A percentile compares a stretch with the other conserved stretches of the same genome.
Evolutionary conservation across 768 basidiomycete genomes (phyloP).

Genomic region (Hygrocybe punicea): DNA sequence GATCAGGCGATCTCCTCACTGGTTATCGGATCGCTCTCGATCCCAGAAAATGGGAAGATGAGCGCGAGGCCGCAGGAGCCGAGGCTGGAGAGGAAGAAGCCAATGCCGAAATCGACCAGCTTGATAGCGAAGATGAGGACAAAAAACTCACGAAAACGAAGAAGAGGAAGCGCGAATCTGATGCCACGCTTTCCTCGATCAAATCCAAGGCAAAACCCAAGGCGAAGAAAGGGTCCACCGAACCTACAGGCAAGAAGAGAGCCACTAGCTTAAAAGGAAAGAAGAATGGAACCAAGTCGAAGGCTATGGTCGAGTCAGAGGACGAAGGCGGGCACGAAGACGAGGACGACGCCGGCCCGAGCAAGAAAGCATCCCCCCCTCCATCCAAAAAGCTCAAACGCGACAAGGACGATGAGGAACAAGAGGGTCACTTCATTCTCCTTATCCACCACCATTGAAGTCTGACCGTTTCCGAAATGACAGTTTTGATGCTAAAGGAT

Average conservation of each 20-base stretch:
- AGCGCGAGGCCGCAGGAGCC: conserved; percentile 28
- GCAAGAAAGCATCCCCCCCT: conserved; percentile 57
- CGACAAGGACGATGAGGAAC: conserved; percentile 60
- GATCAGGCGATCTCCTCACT: conserved; percentile 66
- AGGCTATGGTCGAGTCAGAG: conserved; percentile 60
- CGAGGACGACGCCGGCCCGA: conserved; percentile 49
- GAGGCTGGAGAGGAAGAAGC: conserved; percentile 46
- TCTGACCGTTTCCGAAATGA: conserved; percentile 5
- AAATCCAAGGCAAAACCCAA: conserved; percentile 47
- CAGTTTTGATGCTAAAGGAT: conserved; percentile 57
- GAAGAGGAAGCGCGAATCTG: conserved; percentile 33
- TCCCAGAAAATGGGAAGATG: conserved; percentile 55
- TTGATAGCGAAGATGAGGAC: conserved; percentile 52
- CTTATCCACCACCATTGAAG: conserved; percentile 1
- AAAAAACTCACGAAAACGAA: conserved; percentile 38
- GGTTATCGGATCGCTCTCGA: conserved; percentile 73
- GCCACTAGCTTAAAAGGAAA: conserved; percentile 33
- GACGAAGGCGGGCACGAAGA: conserved; percentile 54
- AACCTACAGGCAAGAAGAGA: conserved; percentile 26
- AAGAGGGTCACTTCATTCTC: conserved; percentile 47
- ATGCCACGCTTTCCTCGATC: conserved; percentile 12
- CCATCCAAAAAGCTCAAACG: conserved; percentile 62
- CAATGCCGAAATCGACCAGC: conserved; percentile 65
- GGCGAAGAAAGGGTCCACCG: conserved; percentile 37
- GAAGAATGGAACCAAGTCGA: conserved; percentile 60